Evolutionary conservation across 441 rosid species (phyloP).

Genomic region (Pelargonium citronellum): DNA sequence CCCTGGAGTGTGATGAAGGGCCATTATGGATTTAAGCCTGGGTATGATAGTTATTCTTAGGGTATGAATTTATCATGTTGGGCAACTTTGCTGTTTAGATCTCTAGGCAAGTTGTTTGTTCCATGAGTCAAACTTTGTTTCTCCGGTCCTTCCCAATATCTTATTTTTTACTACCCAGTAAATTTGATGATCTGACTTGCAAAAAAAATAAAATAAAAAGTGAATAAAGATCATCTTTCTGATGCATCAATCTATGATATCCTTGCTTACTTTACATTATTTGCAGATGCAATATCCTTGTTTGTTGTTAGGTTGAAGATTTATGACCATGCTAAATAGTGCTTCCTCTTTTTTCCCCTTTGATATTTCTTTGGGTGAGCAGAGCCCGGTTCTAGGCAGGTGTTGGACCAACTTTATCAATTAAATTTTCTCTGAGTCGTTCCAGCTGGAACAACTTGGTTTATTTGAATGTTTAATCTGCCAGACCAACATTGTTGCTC

Average conservation of each 20-base stretch:
- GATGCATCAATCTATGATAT: background rate
- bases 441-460: background rate
- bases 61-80: slow-evolving; percentile 38
- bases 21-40: slow-evolving; percentile 99
- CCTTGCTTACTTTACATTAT: background rate
- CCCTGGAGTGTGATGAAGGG: slow-evolving; percentile 96
- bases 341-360: background rate
- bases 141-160: background rate
- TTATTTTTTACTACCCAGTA: background rate
- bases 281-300: background rate
- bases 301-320: background rate
- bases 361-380: background rate
- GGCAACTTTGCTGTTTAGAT: slow-evolving; percentile 2
- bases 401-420: background rate
- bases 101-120: slow-evolving; percentile 9
- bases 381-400: background rate
- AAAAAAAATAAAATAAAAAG: background rate
- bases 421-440: background rate
- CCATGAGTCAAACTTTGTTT: background rate
- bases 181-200: background rate
- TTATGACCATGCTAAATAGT: background rate
- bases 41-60: slow-evolving; percentile 51
- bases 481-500: background rate
- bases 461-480: background rate
- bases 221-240: background rate